Percentiles rank a stretch among this genome's conserved stretches.
These are phyloP conservation scores for Podila epicladia DNA, from an alignment of 192 early-diverging fungal species.

Conservation along the genomic window DNA sequence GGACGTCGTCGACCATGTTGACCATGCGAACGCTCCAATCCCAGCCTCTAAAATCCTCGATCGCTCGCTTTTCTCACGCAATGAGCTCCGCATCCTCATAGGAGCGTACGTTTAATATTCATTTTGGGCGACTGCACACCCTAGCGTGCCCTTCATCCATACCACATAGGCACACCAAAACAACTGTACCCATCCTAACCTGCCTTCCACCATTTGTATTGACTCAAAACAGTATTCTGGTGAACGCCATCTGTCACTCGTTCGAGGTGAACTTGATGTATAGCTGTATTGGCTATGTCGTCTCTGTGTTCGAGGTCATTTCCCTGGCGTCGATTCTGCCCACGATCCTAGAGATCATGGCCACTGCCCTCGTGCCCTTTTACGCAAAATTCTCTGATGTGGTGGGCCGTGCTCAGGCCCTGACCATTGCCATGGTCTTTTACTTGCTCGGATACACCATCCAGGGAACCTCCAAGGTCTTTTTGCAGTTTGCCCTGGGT, in stretches of 20 bases:
- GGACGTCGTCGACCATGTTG: no score
- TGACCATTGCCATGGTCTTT: slow-evolving; percentile 9
- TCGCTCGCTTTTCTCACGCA: slow-evolving; percentile 11
- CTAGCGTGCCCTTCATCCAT: neutral
- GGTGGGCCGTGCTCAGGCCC: slow-evolving; percentile 11
- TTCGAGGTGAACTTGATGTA: slow-evolving; percentile 21
- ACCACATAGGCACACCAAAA: neutral
- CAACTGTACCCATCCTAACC: neutral
- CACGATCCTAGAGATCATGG: slow-evolving; percentile 21
- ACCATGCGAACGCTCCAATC: no score
- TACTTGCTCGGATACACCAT: slow-evolving; percentile 18
- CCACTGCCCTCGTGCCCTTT: slow-evolving; percentile 18
- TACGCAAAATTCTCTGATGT: slow-evolving; percentile 31
- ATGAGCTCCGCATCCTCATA: slow-evolving; percentile 1
- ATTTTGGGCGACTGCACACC: neutral
- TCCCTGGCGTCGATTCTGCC: slow-evolving; percentile 14
- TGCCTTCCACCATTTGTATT: neutral
- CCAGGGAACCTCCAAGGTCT: slow-evolving; percentile 10
- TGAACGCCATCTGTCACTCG: slow-evolving; percentile 9
- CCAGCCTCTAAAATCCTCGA: slow-evolving; percentile 15
- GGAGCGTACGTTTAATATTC: slow-evolving; percentile 5
- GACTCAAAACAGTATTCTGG: slow-evolving; percentile 9
- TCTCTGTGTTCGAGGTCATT: neutral
- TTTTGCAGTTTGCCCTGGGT: slow-evolving; percentile 14
- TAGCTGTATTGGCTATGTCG: neutral